These are phyloP conservation scores for Ogataea henricii DNA, from an alignment of 805 yeast species.

Conservation along the genomic window DNA sequence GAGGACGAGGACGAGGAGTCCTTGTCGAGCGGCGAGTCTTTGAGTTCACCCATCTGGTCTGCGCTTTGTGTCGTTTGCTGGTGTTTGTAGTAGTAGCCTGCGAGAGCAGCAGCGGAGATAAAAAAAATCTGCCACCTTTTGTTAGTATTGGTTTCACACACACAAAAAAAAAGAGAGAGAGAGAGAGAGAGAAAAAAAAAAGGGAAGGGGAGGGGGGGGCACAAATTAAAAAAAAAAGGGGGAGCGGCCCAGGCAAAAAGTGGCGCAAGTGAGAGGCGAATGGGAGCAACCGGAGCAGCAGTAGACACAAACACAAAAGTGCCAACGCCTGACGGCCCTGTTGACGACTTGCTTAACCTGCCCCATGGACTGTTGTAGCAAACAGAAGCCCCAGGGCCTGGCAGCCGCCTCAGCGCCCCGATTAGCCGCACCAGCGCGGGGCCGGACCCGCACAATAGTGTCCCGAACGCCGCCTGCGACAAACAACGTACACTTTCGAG, in stretches of 20 bases:
- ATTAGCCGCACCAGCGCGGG: slow-evolving; percentile 4
- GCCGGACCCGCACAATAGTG: neutral
- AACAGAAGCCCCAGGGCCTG: neutral
- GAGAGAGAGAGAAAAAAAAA: neutral
- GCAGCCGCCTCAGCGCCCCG: slow-evolving; percentile 2
- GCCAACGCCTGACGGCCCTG: too few species aligned
- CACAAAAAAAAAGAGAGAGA: neutral
- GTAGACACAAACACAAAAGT: neutral
- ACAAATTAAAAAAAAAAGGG: neutral
- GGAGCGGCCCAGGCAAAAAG: neutral
- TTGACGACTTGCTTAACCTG: too few species aligned
- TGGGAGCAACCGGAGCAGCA: neutral
- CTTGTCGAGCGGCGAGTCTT: neutral
- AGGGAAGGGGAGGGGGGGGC: neutral
- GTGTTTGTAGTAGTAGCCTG: neutral
- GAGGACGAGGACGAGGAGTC: slow-evolving; percentile 7
- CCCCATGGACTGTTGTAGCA: too few species aligned
- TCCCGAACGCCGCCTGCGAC: neutral
- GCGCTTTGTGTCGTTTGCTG: neutral
- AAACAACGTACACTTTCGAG: slow-evolving; percentile 1
- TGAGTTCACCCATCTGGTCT: neutral
- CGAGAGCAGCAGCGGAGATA: neutral
- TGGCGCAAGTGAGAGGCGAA: neutral
- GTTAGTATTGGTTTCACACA: neutral
- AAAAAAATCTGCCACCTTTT: slow-evolving; percentile 1